Conservation (phyloP, 129 eudicot species). For the Centrapalus pauciflorus region DNA sequence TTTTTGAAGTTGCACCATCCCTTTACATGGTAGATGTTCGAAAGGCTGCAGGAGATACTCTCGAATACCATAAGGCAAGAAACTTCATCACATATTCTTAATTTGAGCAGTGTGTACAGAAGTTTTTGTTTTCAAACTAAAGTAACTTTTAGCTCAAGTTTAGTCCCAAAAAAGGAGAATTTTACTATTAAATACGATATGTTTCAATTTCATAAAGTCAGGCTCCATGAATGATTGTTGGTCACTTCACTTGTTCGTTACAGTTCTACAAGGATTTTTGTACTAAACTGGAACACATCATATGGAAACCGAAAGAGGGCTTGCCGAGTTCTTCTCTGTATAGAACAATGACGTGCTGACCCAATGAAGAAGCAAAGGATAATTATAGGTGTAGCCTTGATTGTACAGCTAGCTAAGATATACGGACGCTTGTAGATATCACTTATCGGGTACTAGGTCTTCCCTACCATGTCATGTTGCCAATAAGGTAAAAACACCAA, state of each 20-base stretch:
- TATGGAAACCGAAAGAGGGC: constrained; percentile 78
- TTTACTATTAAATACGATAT: not conserved
- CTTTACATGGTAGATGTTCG: constrained; percentile 98
- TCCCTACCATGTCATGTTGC: not conserved
- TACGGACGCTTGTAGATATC: constrained; percentile 15
- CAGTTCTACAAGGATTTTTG: constrained; percentile 93
- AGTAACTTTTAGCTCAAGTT: not conserved
- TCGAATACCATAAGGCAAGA: constrained; percentile 91
- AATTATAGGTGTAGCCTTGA: not conserved
- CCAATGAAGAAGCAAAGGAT: not conserved
- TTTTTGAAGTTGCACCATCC: constrained; percentile 86
- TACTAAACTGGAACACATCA: constrained; percentile 56
- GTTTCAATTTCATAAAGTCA: no score
- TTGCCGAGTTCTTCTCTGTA: constrained; percentile 39
- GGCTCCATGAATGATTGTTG: not conserved
- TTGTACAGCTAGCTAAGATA: constrained; percentile 16
- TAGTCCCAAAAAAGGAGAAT: no score
- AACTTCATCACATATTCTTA: not conserved
- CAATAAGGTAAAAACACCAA: constrained; percentile 9
- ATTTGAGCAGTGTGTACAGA: not conserved
- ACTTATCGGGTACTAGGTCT: constrained; percentile 9
- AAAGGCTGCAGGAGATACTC: constrained; percentile 98
- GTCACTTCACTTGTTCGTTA: not conserved
- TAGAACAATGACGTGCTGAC: constrained; percentile 63
- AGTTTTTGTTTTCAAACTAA: not conserved